phyloP scores from a whole-genome alignment of 768 basidiomycete species.

The Rhizopogon vinicolor region DNA sequence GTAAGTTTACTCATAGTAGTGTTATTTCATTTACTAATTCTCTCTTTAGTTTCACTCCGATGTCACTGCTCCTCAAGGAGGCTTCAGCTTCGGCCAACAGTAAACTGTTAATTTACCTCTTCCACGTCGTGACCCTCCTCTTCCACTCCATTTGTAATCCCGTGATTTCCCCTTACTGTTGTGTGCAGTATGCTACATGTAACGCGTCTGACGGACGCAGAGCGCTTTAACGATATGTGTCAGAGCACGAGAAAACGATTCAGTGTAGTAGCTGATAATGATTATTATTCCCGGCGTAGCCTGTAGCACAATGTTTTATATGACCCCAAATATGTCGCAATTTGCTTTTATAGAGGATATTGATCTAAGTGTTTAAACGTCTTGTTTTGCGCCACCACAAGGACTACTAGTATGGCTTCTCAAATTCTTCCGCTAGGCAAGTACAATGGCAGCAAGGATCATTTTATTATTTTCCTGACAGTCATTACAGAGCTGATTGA shows the following conservation, averaged over 20 bases:
- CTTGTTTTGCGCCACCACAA: constrained; percentile 1
- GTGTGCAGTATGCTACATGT: constrained; percentile 10
- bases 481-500: constrained; percentile 79
- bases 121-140: constrained; percentile 4
- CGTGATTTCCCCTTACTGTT: constrained; percentile 10
- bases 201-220: constrained; percentile 32
- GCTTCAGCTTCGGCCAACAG: constrained; percentile 89
- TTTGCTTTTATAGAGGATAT: not conserved
- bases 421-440: constrained; percentile 91
- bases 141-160: constrained; percentile 7
- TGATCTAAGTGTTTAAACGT: not conserved
- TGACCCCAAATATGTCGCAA: not conserved
- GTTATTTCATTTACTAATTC: constrained; percentile 2
- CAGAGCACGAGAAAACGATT: constrained; percentile 12
- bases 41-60: constrained; percentile 71
- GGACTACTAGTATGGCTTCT: constrained; percentile 65
- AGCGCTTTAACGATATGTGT: constrained; percentile 13
- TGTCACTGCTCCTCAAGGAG: constrained; percentile 87
- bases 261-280: constrained; percentile 18
- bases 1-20: constrained; percentile 36
- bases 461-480: not conserved
- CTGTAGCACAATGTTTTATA: not conserved
- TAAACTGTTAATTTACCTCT: constrained; percentile 15
- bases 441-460: constrained; percentile 7
- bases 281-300: not conserved